Conservation (phyloP, 2,329 filamentous ascomycete genomes). For the Eutypella sp. region DNA sequence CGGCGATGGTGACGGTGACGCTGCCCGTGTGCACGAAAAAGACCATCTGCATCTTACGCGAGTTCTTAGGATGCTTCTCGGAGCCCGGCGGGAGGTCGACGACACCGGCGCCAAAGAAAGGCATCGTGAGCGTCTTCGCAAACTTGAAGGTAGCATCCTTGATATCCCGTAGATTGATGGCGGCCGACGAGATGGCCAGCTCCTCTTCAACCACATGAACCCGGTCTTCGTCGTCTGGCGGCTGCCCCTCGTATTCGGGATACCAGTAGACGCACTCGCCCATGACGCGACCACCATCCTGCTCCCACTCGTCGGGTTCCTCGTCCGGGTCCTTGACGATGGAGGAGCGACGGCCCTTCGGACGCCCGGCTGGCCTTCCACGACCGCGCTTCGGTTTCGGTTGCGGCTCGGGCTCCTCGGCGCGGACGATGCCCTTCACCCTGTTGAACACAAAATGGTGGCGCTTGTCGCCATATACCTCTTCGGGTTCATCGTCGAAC, state of each 20-base stretch:
- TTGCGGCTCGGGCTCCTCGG: constrained; percentile 52
- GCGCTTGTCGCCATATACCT: constrained; percentile 36
- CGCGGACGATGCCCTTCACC: constrained; percentile 73
- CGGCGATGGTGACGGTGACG: constrained; percentile 73
- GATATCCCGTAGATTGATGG: constrained; percentile 54
- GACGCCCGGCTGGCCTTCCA: constrained; percentile 14
- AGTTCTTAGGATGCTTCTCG: constrained; percentile 86
- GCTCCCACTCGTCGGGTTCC: constrained; percentile 66
- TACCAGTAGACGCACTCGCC: constrained; percentile 64
- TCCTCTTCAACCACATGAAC: constrained; percentile 50
- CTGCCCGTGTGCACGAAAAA: constrained; percentile 87
- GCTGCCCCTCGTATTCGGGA: constrained; percentile 47
- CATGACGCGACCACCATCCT: constrained; percentile 56
- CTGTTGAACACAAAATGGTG: constrained; percentile 58
- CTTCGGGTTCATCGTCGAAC: constrained; percentile 57
- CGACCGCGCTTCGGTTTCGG: constrained; percentile 18
- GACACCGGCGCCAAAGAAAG: constrained; percentile 85
- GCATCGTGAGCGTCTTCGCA: constrained; percentile 76
- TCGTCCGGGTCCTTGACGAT: constrained; percentile 47
- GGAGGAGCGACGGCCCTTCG: constrained; percentile 4
- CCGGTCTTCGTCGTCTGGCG: constrained; percentile 50
- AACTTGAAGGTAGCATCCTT: constrained; percentile 73
- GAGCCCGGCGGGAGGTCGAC: constrained; percentile 82
- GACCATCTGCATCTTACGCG: constrained; percentile 92
- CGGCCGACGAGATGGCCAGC: constrained; percentile 50